Percentiles rank a stretch among this genome's conserved stretches.
Conservation (phyloP, 75 land plant genomes). For the Larix kaempferi region DNA sequence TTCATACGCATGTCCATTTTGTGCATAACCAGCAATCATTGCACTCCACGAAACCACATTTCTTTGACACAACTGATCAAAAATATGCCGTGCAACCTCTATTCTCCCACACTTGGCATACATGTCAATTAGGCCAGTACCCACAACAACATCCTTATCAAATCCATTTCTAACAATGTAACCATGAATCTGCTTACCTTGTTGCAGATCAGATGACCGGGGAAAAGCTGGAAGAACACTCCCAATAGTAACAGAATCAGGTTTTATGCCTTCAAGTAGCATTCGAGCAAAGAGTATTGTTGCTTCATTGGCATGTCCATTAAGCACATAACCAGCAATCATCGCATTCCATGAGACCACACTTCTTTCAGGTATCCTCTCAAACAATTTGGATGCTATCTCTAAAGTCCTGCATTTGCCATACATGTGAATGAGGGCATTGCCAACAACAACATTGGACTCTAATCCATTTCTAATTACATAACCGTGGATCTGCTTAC, state of each 20-base stretch:
- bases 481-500: constrained; percentile 36
- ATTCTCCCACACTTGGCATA: constrained; percentile 30
- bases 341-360: constrained; percentile 45
- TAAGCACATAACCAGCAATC: constrained; percentile 42
- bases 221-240: constrained; percentile 38
- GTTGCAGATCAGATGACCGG: background rate
- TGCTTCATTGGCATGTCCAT: constrained; percentile 18
- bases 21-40: constrained; percentile 22
- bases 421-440: constrained; percentile 55
- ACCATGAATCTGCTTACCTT: constrained; percentile 35
- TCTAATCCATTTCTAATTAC: constrained; percentile 15
- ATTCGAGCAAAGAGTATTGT: constrained; percentile 21
- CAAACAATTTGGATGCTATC: constrained; percentile 34
- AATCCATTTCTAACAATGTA: constrained; percentile 11
- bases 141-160: constrained; percentile 10
- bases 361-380: constrained; percentile 18
- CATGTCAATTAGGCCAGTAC: constrained; percentile 31
- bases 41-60: background rate
- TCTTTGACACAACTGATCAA: constrained; percentile 3
- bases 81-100: constrained; percentile 19
- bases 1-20: constrained; percentile 7
- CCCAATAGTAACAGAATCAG: constrained; percentile 47
- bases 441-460: constrained; percentile 23
- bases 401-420: constrained; percentile 28
- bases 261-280: constrained; percentile 20